A percentile compares a stretch with the other conserved stretches of the same genome.
These are phyloP conservation scores for Golubevia pallescens DNA, from an alignment of 1,284 basidiomycete genomes.

Conservation along the genomic window DNA sequence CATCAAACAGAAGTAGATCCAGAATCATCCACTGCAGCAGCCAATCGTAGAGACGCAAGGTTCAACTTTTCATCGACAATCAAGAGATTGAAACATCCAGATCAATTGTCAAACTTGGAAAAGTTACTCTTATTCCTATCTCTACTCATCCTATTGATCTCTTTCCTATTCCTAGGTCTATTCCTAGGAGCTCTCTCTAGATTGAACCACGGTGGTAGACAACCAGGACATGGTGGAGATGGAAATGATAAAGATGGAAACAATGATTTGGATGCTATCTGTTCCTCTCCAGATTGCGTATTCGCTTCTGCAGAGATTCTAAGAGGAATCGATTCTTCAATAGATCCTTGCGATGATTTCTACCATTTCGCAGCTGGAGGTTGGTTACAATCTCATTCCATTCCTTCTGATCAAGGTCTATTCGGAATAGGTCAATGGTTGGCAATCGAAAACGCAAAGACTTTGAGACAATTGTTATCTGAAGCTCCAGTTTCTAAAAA, in stretches of 20 bases:
- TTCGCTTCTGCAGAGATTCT: slow-evolving; percentile 82
- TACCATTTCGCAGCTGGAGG: slow-evolving; percentile 76
- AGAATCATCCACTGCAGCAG: no score
- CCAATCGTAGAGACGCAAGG: no score
- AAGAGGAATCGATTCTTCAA: slow-evolving; percentile 77
- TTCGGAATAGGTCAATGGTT: slow-evolving; percentile 65
- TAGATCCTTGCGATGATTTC: slow-evolving; percentile 95
- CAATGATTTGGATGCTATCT: slow-evolving; percentile 69
- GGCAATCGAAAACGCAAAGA: slow-evolving; percentile 24
- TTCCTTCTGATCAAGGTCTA: slow-evolving; percentile 66
- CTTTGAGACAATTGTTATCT: slow-evolving; percentile 77
- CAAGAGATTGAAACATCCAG: slow-evolving; percentile 13
- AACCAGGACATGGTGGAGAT: background rate
- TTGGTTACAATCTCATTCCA: slow-evolving; percentile 44
- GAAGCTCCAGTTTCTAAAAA: slow-evolving; percentile 68
- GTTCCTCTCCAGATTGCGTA: slow-evolving; percentile 81
- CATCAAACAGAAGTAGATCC: no score
- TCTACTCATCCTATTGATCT: slow-evolving; percentile 35
- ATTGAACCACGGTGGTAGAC: no score
- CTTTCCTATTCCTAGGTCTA: slow-evolving; percentile 48
- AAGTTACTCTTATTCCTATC: slow-evolving; percentile 35
- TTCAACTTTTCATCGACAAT: background rate
- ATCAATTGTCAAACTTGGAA: slow-evolving; percentile 41
- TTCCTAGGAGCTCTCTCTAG: slow-evolving; percentile 12
- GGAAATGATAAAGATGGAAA: slow-evolving; percentile 5